Conservation (phyloP, 768 basidiomycete genomes). For the Galerina marginata region DNA sequence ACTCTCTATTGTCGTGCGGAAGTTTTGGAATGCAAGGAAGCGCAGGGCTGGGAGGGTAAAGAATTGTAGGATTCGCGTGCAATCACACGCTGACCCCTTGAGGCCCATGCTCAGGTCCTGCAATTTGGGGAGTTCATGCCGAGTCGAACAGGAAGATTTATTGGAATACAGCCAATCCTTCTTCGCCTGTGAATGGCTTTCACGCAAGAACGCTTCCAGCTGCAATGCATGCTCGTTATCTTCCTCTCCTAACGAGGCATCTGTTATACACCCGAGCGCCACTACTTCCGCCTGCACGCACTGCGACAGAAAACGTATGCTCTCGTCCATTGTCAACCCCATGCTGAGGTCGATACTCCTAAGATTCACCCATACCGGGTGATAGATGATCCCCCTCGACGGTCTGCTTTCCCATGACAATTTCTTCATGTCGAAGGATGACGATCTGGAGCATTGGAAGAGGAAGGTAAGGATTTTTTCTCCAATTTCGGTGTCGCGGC, state of each 20-base stretch:
- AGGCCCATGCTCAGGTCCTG: not conserved
- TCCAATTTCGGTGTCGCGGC: not conserved
- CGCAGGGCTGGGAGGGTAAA: conserved; percentile 1
- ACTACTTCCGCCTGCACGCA: not conserved
- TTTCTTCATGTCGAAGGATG: not conserved
- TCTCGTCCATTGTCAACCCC: conserved; percentile 8
- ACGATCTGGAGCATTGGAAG: not conserved
- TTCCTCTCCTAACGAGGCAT: not conserved
- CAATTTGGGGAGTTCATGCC: not conserved
- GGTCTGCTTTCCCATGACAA: conserved; percentile 2
- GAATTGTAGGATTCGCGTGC: conserved; percentile 2
- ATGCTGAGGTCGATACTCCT: not conserved
- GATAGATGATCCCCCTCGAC: not conserved
- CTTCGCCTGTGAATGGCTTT: not conserved
- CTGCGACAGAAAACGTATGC: not conserved
- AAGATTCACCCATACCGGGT: not conserved
- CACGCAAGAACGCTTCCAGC: not conserved
- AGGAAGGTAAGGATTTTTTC: conserved; percentile 2
- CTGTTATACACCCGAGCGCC: conserved; percentile 5
- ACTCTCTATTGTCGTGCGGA: not conserved
- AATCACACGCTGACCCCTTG: conserved; percentile 5
- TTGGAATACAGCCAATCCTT: no score
- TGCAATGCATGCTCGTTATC: not conserved
- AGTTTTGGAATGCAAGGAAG: not conserved
- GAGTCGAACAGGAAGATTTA: not conserved